These are phyloP conservation scores for Penicillium angulare DNA, from an alignment of 495 filamentous ascomycete species.

Conservation along the genomic window DNA sequence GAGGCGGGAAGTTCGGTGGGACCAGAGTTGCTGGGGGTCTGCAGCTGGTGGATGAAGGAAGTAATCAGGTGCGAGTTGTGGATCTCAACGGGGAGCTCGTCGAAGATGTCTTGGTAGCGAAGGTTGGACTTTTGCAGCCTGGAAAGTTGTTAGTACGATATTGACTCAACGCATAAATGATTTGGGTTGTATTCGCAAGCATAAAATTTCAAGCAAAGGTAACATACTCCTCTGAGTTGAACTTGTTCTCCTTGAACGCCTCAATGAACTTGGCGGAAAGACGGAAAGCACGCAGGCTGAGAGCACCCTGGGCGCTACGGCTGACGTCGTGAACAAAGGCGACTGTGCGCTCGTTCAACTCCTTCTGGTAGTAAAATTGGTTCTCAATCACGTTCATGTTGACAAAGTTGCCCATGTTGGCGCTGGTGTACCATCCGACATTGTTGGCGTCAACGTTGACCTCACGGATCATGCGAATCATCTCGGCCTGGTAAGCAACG, in stretches of 20 bases:
- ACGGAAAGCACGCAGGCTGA: conserved; percentile 88
- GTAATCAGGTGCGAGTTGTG: conserved; percentile 98
- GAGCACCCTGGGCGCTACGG: conserved; percentile 84
- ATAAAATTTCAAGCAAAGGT: background rate
- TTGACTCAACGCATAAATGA: too few species aligned
- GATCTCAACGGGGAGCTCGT: conserved; percentile 86
- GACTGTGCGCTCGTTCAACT: conserved; percentile 88
- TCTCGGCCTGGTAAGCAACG: conserved; percentile 86
- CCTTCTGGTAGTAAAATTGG: conserved; percentile 94
- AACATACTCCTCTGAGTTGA: conserved; percentile 86
- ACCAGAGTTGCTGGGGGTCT: conserved; percentile 52
- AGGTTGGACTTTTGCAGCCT: conserved; percentile 90
- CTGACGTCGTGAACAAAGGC: conserved; percentile 93
- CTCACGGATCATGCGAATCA: conserved; percentile 93
- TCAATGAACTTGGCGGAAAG: conserved; percentile 86
- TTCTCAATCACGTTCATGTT: conserved; percentile 95
- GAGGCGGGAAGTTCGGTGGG: conserved; percentile 71
- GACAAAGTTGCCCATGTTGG: conserved; percentile 98
- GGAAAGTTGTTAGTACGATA: conserved; percentile 2
- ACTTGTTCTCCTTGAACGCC: conserved; percentile 93
- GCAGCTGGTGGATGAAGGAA: conserved; percentile 88
- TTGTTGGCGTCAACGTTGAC: conserved; percentile 99
- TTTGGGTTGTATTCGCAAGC: too few species aligned
- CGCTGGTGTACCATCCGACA: conserved; percentile 97
- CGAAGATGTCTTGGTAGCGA: conserved; percentile 89